A percentile compares a stretch with the other conserved stretches of the same genome.
phyloP scores from a whole-genome alignment of 2,329 filamentous ascomycete genomes.

The Ascochyta viciae-villosae region DNA sequence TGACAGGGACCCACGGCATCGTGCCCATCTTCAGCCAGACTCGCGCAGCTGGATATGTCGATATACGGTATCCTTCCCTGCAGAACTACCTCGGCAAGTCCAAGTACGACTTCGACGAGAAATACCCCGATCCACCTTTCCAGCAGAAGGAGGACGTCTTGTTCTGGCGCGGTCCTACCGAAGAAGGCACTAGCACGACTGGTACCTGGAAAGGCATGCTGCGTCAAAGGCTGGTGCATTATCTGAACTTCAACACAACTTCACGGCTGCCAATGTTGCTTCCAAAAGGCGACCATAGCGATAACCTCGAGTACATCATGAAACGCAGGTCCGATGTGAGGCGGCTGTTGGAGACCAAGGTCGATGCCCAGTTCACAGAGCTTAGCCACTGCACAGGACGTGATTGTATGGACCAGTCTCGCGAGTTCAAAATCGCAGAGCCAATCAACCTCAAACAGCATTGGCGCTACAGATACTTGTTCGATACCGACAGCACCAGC shows the following conservation, averaged over 20 bases:
- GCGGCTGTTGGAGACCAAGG: constrained; percentile 56
- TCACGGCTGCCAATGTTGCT: constrained; percentile 42
- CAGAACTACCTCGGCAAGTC: constrained; percentile 69
- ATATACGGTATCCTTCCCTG: constrained; percentile 75
- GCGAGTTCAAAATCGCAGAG: constrained; percentile 59
- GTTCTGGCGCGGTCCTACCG: constrained; percentile 76
- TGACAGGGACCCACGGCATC: constrained; percentile 69
- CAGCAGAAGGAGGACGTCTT: constrained; percentile 68
- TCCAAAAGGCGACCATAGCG: constrained; percentile 57
- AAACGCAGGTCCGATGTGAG: constrained; percentile 63
- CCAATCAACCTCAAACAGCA: constrained; percentile 62
- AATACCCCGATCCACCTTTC: constrained; percentile 63
- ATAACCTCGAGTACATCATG: constrained; percentile 63
- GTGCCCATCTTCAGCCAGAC: constrained; percentile 78
- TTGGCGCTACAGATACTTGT: constrained; percentile 72
- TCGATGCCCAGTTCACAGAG: constrained; percentile 63
- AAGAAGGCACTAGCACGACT: constrained; percentile 58
- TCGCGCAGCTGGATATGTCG: constrained; percentile 74
- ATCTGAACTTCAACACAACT: constrained; percentile 50
- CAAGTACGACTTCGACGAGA: constrained; percentile 59
- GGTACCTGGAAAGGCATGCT: constrained; percentile 72
- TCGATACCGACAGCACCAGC: constrained; percentile 73
- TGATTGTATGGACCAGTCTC: constrained; percentile 61
- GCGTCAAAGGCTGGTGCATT: constrained; percentile 74
- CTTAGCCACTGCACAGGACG: constrained; percentile 62